Percentiles rank a stretch among this genome's conserved stretches.
Evolutionary conservation across 345 rosid species (phyloP).

Genomic region (Gossypium stocksii): DNA sequence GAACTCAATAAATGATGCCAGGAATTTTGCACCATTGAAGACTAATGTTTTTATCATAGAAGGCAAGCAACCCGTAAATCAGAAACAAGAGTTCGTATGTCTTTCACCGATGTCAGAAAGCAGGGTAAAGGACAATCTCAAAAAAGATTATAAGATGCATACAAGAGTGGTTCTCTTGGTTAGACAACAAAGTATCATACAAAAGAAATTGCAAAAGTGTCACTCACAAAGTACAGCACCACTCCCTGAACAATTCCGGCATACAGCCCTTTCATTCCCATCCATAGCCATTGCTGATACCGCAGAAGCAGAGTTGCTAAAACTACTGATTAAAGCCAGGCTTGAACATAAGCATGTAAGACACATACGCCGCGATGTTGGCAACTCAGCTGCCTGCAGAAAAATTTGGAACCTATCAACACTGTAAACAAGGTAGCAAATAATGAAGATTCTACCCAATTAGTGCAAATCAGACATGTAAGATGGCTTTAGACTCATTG

Average conservation of each 20-base stretch:
- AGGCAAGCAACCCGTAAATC: neutral
- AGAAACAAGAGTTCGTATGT: neutral
- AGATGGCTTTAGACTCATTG: neutral
- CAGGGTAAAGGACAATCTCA: neutral
- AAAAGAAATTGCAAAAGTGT: neutral
- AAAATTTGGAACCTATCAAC: neutral
- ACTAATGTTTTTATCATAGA: neutral
- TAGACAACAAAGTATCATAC: neutral
- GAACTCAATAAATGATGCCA: neutral
- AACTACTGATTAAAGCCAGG: slow-evolving; percentile 43
- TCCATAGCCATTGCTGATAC: slow-evolving; percentile 43
- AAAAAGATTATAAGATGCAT: neutral
- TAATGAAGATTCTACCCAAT: neutral
- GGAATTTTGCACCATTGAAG: neutral
- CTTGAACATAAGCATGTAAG: slow-evolving; percentile 66
- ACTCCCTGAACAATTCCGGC: slow-evolving; percentile 76
- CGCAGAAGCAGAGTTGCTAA: slow-evolving; percentile 36
- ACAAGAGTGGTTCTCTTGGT: neutral
- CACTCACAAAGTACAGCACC: slow-evolving; percentile 86
- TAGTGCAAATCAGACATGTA: neutral
- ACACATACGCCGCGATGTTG: slow-evolving; percentile 60
- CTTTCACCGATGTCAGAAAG: neutral
- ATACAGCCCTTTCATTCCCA: slow-evolving; percentile 58
- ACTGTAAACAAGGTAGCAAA: neutral
- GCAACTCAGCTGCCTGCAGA: slow-evolving; percentile 38